These are phyloP conservation scores for Leccinum disarticulatum DNA, from an alignment of 768 basidiomycete genomes.

Conservation along the genomic window DNA sequence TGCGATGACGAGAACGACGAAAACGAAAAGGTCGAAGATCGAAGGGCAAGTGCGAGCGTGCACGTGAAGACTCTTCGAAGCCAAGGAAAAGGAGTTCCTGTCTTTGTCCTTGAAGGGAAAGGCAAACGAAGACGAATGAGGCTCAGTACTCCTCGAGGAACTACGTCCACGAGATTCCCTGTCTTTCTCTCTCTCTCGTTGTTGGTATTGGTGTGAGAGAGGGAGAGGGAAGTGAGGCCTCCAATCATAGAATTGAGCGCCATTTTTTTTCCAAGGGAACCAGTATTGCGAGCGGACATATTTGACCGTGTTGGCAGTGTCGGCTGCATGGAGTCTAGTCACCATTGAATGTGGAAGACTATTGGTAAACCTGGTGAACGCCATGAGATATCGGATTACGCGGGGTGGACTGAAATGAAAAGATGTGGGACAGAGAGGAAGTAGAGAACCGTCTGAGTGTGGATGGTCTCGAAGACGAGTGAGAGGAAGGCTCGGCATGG, in stretches of 20 bases:
- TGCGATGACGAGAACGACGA: conserved; percentile 25
- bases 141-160: conserved; percentile 38
- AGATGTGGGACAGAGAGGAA: conserved; percentile 24
- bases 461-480: conserved; percentile 18
- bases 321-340: conserved; percentile 5
- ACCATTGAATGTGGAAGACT: conserved; percentile 5
- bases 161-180: conserved; percentile 52
- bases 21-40: conserved; percentile 64
- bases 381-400: conserved; percentile 19
- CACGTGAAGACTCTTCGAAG: conserved; percentile 53
- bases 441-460: conserved; percentile 24
- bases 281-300: conserved; percentile 34
- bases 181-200: conserved; percentile 40
- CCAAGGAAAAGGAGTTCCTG: conserved; percentile 36
- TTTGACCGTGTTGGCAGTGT: conserved; percentile 34
- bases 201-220: conserved; percentile 51
- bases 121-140: conserved; percentile 51
- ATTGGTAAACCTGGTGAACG: conserved; percentile 20
- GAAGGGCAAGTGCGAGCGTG: conserved; percentile 82
- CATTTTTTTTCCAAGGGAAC: conserved; percentile 56
- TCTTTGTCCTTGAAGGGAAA: conserved; percentile 36
- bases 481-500: neutral
- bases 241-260: conserved; percentile 72
- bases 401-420: conserved; percentile 23
- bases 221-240: conserved; percentile 61